Conservation (phyloP, 2,329 filamentous ascomycete genomes). For the Ascochyta koolunga region DNA sequence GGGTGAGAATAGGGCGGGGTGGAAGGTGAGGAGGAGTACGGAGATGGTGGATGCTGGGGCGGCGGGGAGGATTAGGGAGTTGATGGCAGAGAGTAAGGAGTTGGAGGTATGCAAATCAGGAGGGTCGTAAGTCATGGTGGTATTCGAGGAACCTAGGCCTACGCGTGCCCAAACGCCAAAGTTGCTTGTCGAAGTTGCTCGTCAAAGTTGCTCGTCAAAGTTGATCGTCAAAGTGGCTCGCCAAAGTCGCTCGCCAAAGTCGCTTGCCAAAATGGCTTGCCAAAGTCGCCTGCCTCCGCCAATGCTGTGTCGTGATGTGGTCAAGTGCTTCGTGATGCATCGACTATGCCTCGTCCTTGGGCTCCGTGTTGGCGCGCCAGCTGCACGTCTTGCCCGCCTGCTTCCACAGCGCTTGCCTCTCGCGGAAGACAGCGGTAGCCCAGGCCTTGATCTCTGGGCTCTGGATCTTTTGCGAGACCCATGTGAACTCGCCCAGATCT, state of each 20-base stretch:
- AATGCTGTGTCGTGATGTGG: conserved; percentile 14
- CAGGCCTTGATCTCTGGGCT: conserved; percentile 81
- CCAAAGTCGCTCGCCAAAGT: too few species aligned
- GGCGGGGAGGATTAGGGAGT: conserved; percentile 20
- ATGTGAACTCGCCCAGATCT: conserved; percentile 85
- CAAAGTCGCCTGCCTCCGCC: too few species aligned
- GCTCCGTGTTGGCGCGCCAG: conserved; percentile 37
- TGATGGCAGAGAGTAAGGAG: conserved; percentile 15
- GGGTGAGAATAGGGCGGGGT: too few species aligned
- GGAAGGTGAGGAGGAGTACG: conserved; percentile 29
- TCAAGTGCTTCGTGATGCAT: not conserved
- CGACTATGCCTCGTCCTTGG: conserved; percentile 18
- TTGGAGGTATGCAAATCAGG: not conserved
- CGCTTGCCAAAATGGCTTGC: too few species aligned
- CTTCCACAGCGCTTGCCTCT: conserved; percentile 77
- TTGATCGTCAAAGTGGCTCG: too few species aligned
- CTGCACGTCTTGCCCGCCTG: conserved; percentile 41
- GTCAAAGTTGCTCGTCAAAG: too few species aligned
- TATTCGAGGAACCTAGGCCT: conserved; percentile 12
- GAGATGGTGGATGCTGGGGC: conserved; percentile 45
- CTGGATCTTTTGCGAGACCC: conserved; percentile 74
- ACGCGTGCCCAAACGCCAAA: conserved; percentile 9
- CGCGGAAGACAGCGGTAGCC: conserved; percentile 76
- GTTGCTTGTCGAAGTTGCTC: too few species aligned
- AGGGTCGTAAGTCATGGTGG: not conserved